Conservation (phyloP, 768 basidiomycete species). For the Pleurotus platypus region DNA sequence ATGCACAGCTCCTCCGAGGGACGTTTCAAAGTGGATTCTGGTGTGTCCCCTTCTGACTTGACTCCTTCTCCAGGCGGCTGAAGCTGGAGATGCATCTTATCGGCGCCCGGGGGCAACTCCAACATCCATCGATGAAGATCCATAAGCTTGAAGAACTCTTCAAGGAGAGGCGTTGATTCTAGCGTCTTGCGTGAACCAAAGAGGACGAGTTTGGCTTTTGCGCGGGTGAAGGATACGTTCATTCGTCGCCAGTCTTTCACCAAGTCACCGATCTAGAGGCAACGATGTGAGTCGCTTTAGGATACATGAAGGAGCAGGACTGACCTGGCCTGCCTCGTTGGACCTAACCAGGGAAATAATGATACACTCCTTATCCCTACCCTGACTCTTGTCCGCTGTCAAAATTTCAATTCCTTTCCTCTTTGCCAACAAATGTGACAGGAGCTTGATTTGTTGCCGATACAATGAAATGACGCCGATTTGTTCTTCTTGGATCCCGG, state of each 20-base stretch:
- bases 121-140: constrained; percentile 70
- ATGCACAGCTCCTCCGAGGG: not conserved
- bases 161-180: constrained; percentile 52
- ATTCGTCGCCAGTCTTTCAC: constrained; percentile 94
- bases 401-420: constrained; percentile 71
- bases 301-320: constrained; percentile 20
- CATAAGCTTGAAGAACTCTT: constrained; percentile 78
- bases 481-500: constrained; percentile 65
- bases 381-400: constrained; percentile 92
- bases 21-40: not conserved
- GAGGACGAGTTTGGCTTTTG: constrained; percentile 85
- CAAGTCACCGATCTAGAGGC: constrained; percentile 78
- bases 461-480: constrained; percentile 91
- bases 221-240: constrained; percentile 96
- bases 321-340: constrained; percentile 71
- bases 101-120: constrained; percentile 49
- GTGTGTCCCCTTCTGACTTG: not conserved
- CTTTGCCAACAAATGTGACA: constrained; percentile 59
- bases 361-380: constrained; percentile 93
- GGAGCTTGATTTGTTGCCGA: constrained; percentile 91
- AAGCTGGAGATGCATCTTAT: constrained; percentile 38
- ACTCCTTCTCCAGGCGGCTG: not conserved
- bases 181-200: constrained; percentile 86
- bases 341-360: constrained; percentile 91
- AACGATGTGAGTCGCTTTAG: not conserved